Conservation (phyloP, 305 asterid genomes). For the Fraxinus xanthoxyloides region DNA sequence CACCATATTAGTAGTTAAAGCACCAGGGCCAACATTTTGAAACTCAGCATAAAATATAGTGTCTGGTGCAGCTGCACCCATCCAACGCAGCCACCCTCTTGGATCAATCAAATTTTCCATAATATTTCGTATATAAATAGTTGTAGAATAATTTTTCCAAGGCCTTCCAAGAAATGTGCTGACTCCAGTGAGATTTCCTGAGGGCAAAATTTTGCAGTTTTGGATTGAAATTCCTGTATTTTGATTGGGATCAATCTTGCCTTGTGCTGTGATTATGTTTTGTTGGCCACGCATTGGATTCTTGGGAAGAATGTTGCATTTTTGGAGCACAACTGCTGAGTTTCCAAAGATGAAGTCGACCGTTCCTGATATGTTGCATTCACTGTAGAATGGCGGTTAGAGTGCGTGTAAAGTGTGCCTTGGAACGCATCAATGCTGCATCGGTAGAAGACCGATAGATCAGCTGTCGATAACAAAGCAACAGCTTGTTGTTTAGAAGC, state of each 20-base stretch:
- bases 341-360: conserved; percentile 38
- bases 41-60: conserved; percentile 35
- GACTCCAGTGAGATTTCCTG: conserved; percentile 21
- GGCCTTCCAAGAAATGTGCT: conserved; percentile 35
- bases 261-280: conserved; percentile 31
- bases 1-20: conserved; percentile 22
- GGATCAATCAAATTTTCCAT: conserved; percentile 23
- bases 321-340: conserved; percentile 29
- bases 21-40: conserved; percentile 32
- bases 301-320: conserved; percentile 29
- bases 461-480: conserved; percentile 25
- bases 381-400: conserved; percentile 32
- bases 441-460: conserved; percentile 29
- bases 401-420: conserved; percentile 26
- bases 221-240: conserved; percentile 31
- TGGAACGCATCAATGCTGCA: conserved; percentile 33
- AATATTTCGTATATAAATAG: conserved; percentile 1
- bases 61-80: conserved; percentile 20
- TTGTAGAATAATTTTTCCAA: conserved; percentile 38
- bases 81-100: conserved; percentile 36
- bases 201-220: conserved; percentile 24
- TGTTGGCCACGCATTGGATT: conserved; percentile 24
- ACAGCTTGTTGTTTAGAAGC: conserved; percentile 31
- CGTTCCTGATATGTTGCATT: conserved; percentile 32
- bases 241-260: conserved; percentile 22